These are phyloP conservation scores for Melaleuca alternifolia DNA, from an alignment of 345 rosid species.

Conservation along the genomic window DNA sequence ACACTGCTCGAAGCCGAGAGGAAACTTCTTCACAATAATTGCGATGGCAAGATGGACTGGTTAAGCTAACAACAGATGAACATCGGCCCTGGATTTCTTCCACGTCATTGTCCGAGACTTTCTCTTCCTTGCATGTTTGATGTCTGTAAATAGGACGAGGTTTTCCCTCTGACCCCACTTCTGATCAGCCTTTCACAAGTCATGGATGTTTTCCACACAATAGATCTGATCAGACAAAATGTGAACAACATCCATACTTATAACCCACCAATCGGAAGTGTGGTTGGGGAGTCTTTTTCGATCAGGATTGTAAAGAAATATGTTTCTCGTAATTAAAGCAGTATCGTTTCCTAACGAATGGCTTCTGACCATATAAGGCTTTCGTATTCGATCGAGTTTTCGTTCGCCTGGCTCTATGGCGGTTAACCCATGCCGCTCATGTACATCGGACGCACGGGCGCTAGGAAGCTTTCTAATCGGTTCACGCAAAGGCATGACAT, in stretches of 20 bases:
- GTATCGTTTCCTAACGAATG: neutral
- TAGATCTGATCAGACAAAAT: neutral
- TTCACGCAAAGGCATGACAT: neutral
- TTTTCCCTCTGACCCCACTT: neutral
- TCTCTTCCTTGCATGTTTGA: neutral
- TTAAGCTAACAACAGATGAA: neutral
- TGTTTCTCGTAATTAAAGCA: neutral
- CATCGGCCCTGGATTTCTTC: neutral
- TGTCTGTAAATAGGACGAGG: neutral
- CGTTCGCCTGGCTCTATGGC: neutral
- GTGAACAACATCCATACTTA: neutral
- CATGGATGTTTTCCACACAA: neutral
- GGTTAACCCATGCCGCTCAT: neutral
- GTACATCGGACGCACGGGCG: accelerated
- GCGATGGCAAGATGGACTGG: neutral
- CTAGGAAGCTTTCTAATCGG: neutral
- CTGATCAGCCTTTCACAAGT: neutral
- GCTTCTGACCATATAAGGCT: neutral
- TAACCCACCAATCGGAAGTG: neutral
- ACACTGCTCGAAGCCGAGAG: constrained; percentile 30
- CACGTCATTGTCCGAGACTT: neutral
- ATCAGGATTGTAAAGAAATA: neutral
- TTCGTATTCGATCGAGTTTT: neutral
- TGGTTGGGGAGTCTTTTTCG: neutral
- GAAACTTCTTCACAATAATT: constrained; percentile 3